Evolutionary conservation across 495 filamentous ascomycete species (phyloP).

Genomic region (Aspergillus kassunensis): DNA sequence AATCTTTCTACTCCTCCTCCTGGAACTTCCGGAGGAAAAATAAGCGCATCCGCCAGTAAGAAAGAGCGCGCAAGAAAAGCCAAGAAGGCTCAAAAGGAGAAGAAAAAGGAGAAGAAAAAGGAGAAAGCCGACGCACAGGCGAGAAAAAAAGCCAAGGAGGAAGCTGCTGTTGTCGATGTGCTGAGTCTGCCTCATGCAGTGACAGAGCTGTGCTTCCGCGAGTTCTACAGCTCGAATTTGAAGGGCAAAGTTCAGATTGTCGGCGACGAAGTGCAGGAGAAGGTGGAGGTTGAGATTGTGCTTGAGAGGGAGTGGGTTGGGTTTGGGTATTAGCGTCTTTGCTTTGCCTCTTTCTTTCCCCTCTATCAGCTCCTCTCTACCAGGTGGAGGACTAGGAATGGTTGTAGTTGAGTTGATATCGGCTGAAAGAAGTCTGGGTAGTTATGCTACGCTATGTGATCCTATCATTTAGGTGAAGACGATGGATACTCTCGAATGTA

Average conservation of each 20-base stretch:
- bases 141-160: constrained; percentile 3
- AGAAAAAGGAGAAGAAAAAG: background rate
- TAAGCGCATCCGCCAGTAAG: no score
- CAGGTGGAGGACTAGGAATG: no score
- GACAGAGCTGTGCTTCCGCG: constrained; percentile 10
- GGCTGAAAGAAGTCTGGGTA: no score
- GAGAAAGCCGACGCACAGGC: background rate
- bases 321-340: background rate
- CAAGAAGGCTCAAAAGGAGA: background rate
- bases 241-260: background rate
- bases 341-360: background rate
- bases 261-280: background rate
- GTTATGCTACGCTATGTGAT: no score
- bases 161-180: background rate
- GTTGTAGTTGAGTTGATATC: no score
- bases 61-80: no score
- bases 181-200: background rate
- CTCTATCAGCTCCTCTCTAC: background rate
- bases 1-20: no score
- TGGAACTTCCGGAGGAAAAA: background rate
- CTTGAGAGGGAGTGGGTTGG: constrained; percentile 3
- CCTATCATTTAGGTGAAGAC: no score
- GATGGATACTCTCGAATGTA: background rate
- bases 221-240: constrained; percentile 1
- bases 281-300: constrained; percentile 2